These are phyloP conservation scores for Eucalyptus brandiana DNA, from an alignment of 345 rosid genomes.

Conservation along the genomic window DNA sequence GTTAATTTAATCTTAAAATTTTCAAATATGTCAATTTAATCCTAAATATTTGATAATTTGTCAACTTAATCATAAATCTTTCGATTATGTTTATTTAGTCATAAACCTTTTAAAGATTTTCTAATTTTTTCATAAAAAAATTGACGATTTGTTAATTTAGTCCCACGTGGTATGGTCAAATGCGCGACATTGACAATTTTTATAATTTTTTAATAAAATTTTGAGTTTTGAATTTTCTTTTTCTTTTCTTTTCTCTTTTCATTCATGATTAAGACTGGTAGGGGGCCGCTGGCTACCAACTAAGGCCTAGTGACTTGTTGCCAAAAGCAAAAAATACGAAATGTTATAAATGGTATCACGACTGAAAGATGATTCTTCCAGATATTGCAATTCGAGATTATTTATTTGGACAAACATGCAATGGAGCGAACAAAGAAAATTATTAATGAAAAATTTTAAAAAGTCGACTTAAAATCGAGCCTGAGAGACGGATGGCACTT, in stretches of 20 bases:
- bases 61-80: no score
- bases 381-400: not conserved
- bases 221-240: no score
- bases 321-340: rapidly evolving
- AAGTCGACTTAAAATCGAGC: not conserved
- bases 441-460: not conserved
- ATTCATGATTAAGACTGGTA: not conserved
- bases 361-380: not conserved
- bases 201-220: no score
- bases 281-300: rapidly evolving
- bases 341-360: not conserved
- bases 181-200: rapidly evolving
- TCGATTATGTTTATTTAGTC: rapidly evolving
- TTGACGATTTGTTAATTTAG: rapidly evolving
- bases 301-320: not conserved
- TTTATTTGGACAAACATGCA: not conserved
- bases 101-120: no score
- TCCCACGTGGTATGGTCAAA: rapidly evolving
- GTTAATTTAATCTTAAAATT: rapidly evolving
- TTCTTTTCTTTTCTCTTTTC: no score
- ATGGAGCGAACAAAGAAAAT: not conserved
- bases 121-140: rapidly evolving
- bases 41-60: rapidly evolving
- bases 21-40: rapidly evolving
- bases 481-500: not conserved